These are phyloP conservation scores for Curvularia eragrostidis DNA, from an alignment of 2,329 filamentous ascomycete genomes.

Conservation along the genomic window DNA sequence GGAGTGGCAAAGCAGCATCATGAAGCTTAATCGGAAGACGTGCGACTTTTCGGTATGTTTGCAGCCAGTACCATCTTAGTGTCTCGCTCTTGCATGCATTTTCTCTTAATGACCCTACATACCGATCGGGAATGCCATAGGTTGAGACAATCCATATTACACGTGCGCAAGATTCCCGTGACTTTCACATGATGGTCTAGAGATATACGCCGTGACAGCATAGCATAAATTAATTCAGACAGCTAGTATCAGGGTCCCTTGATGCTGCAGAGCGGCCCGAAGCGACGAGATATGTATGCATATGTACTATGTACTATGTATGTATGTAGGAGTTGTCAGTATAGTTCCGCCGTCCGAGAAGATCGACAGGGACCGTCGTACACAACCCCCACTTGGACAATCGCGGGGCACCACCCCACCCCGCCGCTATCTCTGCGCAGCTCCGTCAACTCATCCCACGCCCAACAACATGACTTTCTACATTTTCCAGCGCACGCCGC, in stretches of 20 bases:
- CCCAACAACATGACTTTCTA: conserved; percentile 20
- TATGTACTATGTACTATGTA: too few species aligned
- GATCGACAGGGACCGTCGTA: conserved; percentile 12
- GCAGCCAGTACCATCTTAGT: not conserved
- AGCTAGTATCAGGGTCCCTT: not conserved
- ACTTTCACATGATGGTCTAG: too few species aligned
- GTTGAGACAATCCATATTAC: not conserved
- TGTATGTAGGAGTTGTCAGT: too few species aligned
- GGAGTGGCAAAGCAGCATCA: not conserved
- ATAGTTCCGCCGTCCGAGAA: not conserved
- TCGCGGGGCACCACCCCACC: conserved; percentile 22
- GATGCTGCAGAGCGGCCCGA: too few species aligned
- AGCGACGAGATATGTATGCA: too few species aligned
- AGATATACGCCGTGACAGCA: too few species aligned
- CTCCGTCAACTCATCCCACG: conserved; percentile 19
- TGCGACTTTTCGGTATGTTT: not conserved
- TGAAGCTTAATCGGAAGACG: not conserved
- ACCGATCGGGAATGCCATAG: not conserved
- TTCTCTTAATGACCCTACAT: not conserved
- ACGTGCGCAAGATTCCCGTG: not conserved
- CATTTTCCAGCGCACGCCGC: not conserved
- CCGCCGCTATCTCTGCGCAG: conserved; percentile 17
- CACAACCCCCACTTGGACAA: conserved; percentile 16
- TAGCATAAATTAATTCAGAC: too few species aligned
- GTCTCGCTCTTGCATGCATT: not conserved